A percentile compares a stretch with the other conserved stretches of the same genome.
Evolutionary conservation across 1,284 basidiomycete species (phyloP).

Genomic region (Trichosporon ovoides): DNA sequence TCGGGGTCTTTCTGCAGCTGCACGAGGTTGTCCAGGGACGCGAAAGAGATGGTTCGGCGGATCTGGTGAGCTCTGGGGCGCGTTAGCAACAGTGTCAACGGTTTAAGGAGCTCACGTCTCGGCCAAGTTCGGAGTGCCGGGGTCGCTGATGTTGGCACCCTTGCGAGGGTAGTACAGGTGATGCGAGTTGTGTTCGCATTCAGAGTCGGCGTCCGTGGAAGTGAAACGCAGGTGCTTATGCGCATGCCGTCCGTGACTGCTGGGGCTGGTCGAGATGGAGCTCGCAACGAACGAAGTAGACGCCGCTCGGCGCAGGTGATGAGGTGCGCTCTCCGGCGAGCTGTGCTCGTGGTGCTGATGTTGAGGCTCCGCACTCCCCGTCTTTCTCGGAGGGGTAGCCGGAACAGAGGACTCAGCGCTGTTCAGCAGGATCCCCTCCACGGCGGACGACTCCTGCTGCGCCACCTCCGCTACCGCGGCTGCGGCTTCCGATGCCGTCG

Average conservation of each 20-base stretch:
- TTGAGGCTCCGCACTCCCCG: background rate
- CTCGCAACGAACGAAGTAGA: constrained; percentile 4
- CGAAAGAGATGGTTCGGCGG: constrained; percentile 47
- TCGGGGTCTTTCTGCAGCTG: constrained; percentile 30
- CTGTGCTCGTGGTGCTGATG: background rate
- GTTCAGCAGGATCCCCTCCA: background rate
- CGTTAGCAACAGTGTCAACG: background rate
- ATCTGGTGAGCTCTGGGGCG: constrained; percentile 45
- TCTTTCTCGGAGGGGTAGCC: background rate
- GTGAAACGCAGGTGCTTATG: constrained; percentile 21
- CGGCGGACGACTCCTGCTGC: background rate
- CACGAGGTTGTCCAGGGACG: constrained; percentile 42
- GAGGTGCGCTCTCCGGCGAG: background rate
- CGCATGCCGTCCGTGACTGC: background rate
- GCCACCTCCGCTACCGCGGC: background rate
- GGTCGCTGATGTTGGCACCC: constrained; percentile 25
- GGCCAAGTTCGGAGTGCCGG: constrained; percentile 45
- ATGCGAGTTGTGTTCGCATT: background rate
- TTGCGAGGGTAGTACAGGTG: constrained; percentile 1
- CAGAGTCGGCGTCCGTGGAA: background rate
- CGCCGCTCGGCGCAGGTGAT: constrained; percentile 5
- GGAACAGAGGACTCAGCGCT: background rate
- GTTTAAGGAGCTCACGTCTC: constrained; percentile 38
- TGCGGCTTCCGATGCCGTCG: background rate
- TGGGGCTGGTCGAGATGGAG: background rate